Base-by-base conservation (phyloP, 768 basidiomycete genomes). In the Tricholoma hemisulphureum region DNA sequence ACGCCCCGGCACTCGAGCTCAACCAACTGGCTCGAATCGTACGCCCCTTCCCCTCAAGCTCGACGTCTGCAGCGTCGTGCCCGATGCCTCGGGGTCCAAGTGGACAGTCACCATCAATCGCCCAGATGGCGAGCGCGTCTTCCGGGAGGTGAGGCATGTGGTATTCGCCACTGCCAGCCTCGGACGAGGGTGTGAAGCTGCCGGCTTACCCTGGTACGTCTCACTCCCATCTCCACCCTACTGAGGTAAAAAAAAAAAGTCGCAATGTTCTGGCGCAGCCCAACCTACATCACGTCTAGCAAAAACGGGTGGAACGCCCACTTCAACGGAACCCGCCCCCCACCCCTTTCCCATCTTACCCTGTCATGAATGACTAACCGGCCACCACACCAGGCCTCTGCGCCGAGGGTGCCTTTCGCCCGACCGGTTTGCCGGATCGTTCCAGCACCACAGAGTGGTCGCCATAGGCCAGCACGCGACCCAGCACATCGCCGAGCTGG, bases 21-120 rank as follows among this genome's bases (percentile, higher is more conserved):
- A 87, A n/a, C 86, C 0, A 81, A 84, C 60, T 89, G 85, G 85
- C 76, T 89, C 4, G 87, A 89, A 69, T 75, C 70, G 56, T 89
- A 87, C 65, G 85, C 83, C 2, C 75, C 83, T 8, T 66, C n/a
- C 75, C 2, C 69, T 88, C 56, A 87, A 88, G 58, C 71, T 89
- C 53, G 83, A 87, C 61, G 77, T 85, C 6, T 88, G 87, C 1
- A 70, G 64, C 6, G 76, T 74, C 23, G 69, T 63, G 23, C 74
- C 74, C 43, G 76, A 75, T 39, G 60, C 66, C 2, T 58, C 61
- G 2, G 69, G 68, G 2, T 37, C 65, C 26, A 73, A 71, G 49
- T 85, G 82, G 82, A 64, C 65, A 16, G 81, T 83, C 34, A 67
- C 58, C 7, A 73, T 83, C 20, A 67, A 66, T 11, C 74, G 75